Evolutionary conservation across 441 rosid species (phyloP).

Genomic region (Croton setiger): DNA sequence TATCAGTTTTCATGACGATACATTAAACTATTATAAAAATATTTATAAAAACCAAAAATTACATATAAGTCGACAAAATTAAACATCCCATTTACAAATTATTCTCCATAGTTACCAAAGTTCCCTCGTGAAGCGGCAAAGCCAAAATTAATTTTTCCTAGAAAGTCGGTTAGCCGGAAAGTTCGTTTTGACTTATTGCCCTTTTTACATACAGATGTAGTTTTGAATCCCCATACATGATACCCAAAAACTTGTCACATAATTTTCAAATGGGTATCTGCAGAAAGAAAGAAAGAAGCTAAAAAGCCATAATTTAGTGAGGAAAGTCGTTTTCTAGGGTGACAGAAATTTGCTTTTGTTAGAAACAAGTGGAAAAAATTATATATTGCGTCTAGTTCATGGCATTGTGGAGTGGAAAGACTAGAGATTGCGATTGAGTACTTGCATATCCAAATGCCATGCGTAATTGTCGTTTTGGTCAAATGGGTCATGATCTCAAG

Average conservation of each 20-base stretch:
- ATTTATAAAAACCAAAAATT: not conserved
- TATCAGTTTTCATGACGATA: no score
- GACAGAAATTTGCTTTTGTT: not conserved
- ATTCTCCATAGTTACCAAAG: not conserved
- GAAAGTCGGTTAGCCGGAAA: constrained; percentile 1
- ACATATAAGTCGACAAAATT: not conserved
- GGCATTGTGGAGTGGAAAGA: not conserved
- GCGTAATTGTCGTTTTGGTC: no score
- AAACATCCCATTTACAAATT: not conserved
- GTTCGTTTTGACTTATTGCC: not conserved
- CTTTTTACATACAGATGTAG: not conserved
- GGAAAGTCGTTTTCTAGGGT: not conserved
- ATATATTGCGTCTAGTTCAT: not conserved
- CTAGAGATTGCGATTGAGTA: not conserved
- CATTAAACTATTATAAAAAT: no score
- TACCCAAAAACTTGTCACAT: no score
- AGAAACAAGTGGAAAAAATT: not conserved
- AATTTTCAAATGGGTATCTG: constrained; percentile 5
- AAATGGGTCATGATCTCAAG: not conserved
- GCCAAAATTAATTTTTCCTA: not conserved
- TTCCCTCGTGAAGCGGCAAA: not conserved
- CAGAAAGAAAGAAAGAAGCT: not conserved
- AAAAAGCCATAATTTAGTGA: not conserved
- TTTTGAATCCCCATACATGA: not conserved
- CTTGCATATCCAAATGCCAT: no score